Evolutionary conservation across 257 asterid species (phyloP), one percentile per base, ranked within the genome.

Genomic region (Petunia secreta): DNA sequence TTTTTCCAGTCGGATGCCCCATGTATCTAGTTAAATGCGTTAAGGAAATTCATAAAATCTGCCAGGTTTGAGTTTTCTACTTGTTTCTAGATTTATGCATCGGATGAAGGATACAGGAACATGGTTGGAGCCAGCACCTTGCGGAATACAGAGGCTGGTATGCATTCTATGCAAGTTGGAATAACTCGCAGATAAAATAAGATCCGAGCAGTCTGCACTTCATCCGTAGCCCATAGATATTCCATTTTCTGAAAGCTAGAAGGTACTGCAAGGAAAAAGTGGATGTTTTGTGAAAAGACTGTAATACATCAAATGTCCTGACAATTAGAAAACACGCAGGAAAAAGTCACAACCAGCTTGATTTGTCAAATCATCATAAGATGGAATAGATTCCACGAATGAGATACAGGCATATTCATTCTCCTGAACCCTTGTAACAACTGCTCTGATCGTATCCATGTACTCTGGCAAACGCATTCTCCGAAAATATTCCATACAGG

Each of bases 401-500:
- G 91, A 84, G 79, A 87, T 84, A 82, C 96, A 91, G 69, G 97
- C 94, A 63, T 91, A 85, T 85, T 90, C 93, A 82, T 88, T 87
- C 91, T 92, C 99, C 88, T 95, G 98, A 84, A 95, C 89, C 48
- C 92, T 90, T 46, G 83, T 87, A 65, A 93, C 90, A 67, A 94
- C 94, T 62, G 92, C 92, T 89, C 98, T 89, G 62, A 95, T 92
- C 36, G 97, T 89, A 86, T 95, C 98, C 97, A 92, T 88, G 81
- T 95, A 95, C 85, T 93, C 99, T 3, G 97, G 90, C 92, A 95
- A 86, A 60, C 94, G 97, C 88, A 91, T 90, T 88, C 98, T 88
- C 14, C 97, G 96, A 81, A 95, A 95, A 89, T 91, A 95, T 80
- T 91, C 99, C 97, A 95, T 88, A 80, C 97, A 95, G 78, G 98